phyloP scores from a whole-genome alignment of 768 basidiomycete species.

The Mycena filopes region DNA sequence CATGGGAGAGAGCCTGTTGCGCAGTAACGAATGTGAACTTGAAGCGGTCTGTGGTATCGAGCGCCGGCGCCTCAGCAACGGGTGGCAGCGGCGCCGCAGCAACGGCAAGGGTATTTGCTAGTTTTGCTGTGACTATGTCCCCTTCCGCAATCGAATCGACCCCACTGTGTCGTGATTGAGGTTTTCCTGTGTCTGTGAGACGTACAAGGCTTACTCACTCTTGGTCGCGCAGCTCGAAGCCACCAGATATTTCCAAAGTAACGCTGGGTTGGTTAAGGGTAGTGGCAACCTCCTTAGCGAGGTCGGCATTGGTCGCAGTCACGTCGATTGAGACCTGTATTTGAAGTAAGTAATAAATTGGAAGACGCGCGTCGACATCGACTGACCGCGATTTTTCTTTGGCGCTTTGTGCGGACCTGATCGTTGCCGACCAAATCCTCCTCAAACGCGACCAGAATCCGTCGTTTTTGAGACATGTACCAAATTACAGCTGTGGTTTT shows the following conservation, averaged over 20 bases:
- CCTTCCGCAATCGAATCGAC: constrained; percentile 23
- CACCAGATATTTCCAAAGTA: constrained; percentile 35
- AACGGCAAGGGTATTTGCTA: neutral
- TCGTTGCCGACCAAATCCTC: neutral
- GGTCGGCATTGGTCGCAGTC: constrained; percentile 30
- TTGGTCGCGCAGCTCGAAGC: constrained; percentile 37
- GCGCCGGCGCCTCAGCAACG: neutral
- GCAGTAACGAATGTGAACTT: constrained; percentile 36
- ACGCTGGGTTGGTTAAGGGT: constrained; percentile 26
- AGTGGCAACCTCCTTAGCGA: constrained; percentile 35
- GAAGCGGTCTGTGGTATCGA: constrained; percentile 21
- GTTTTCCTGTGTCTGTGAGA: too few relatives aligned
- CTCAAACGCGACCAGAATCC: neutral
- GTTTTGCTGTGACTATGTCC: constrained; percentile 32
- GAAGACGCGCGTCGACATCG: too few relatives aligned
- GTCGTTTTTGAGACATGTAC: neutral
- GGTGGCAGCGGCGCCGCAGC: too few relatives aligned
- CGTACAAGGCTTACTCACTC: constrained; percentile 30
- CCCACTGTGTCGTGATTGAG: neutral
- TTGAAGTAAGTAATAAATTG: neutral
- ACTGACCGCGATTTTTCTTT: constrained; percentile 1
- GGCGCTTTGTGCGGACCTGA: neutral
- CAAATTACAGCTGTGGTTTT: too few relatives aligned
- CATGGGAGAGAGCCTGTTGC: constrained; percentile 32
- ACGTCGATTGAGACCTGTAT: constrained; percentile 27